Base-by-base conservation (phyloP, 2,329 filamentous ascomycete genomes). In the Camillea tinctor region DNA sequence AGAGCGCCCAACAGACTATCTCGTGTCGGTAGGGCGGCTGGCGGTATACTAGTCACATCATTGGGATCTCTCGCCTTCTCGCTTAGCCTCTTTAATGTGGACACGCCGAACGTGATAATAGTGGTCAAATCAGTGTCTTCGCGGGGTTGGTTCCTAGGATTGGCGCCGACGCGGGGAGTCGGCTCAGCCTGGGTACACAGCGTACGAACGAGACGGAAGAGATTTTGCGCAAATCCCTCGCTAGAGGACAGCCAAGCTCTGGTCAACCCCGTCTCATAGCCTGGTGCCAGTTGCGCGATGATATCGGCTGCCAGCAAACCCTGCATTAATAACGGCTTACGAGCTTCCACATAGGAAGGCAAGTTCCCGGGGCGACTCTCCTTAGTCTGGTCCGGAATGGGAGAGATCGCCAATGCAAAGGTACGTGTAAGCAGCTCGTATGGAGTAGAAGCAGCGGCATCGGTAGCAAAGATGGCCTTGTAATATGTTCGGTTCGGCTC, bases 261-360 rank as follows among this genome's bases (percentile, higher is more conserved):
- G 3, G 93, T 89, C 7, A 97, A 77, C 3, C 86, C 84, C 17
- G 83, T 84, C 65, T 96, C 92, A n/a, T 86, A 82, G 4, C 84
- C 84, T 2, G 89, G 89, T 2, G 87, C 86, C 13, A 97, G 80
- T 9, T 88, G 88, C 0, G 92, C 87, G 2, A 98, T 78, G 55
- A 98, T 96, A 67, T 98, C 93, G 0, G 92, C 93, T 1, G 93
- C 91, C 5, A 98, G 81, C 68, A 98, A 85, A 1, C 93, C 93
- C 76, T 99, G 95, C 84, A 96, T 95, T 11, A 99, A 79, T 69
- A 92, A 89, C 0, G 95, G 90, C 75, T 96, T 97, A 59, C 95
- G 88, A 3, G 86, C 87, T 72, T 97, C 93, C 4, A 95, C 85
- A 4, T 93, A 82, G 0, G 87, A 84, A 0, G 90, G 77, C 23